These are phyloP conservation scores for Gnaphalium uliginosum DNA, from an alignment of 129 eudicot genomes.

Conservation along the genomic window DNA sequence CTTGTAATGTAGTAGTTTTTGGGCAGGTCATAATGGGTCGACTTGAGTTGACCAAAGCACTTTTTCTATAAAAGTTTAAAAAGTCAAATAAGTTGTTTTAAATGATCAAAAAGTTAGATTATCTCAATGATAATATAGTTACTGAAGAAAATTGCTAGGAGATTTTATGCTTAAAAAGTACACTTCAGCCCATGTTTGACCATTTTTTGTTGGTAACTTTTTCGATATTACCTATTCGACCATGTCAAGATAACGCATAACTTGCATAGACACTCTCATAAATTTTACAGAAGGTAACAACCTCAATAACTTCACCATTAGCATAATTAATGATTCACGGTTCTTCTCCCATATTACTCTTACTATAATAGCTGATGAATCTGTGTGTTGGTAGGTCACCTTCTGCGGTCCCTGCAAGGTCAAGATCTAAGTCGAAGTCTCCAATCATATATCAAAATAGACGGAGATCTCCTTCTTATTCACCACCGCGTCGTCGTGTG, in stretches of 20 bases:
- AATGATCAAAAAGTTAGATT: too few species aligned
- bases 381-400: conserved; percentile 64
- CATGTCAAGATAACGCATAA: neutral
- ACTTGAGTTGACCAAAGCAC: too few species aligned
- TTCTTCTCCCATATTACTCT: neutral
- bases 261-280: neutral
- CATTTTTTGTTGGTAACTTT: neutral
- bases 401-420: conserved; percentile 55
- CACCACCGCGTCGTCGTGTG: conserved; percentile 61
- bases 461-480: conserved; percentile 76
- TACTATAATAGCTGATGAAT: conserved; percentile 22
- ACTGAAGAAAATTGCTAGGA: too few species aligned
- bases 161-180: neutral
- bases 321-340: neutral
- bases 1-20: too few species aligned
- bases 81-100: too few species aligned
- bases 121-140: too few species aligned
- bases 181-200: neutral
- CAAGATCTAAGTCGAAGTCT: conserved; percentile 71
- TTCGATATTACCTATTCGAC: neutral
- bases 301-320: neutral
- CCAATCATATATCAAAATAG: conserved; percentile 60
- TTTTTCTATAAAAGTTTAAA: too few species aligned
- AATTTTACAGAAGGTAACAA: conserved; percentile 1
- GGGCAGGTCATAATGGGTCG: too few species aligned